These are phyloP conservation scores for Starmera caribaea DNA, from an alignment of 805 yeast species.

Conservation along the genomic window DNA sequence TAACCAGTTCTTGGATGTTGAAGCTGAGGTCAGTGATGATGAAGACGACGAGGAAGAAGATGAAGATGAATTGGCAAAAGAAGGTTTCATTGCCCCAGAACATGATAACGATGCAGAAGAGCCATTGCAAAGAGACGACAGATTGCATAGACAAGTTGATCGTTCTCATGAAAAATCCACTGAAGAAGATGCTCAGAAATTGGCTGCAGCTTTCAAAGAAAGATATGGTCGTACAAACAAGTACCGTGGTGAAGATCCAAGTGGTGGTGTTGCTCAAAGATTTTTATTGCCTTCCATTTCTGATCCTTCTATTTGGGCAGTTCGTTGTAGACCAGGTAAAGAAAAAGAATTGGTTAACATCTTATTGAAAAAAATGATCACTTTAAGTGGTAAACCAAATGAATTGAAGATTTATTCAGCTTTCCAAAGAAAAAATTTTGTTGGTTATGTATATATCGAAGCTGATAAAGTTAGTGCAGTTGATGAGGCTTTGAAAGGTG, in stretches of 20 bases:
- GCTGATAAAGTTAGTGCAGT: constrained; percentile 92
- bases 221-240: constrained; percentile 84
- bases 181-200: constrained; percentile 89
- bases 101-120: constrained; percentile 51
- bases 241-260: constrained; percentile 64
- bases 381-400: constrained; percentile 60
- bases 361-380: constrained; percentile 73
- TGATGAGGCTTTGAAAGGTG: constrained; percentile 77
- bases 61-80: constrained; percentile 77
- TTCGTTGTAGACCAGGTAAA: constrained; percentile 85
- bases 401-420: constrained; percentile 83
- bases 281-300: constrained; percentile 90
- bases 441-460: constrained; percentile 88
- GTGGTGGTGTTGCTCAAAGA: constrained; percentile 86
- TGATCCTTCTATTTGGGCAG: constrained; percentile 94
- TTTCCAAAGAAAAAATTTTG: constrained; percentile 88
- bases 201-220: constrained; percentile 87
- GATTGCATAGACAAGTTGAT: constrained; percentile 87
- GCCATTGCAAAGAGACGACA: constrained; percentile 45
- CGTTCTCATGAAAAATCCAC: constrained; percentile 77
- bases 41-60: constrained; percentile 95
- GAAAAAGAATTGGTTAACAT: constrained; percentile 88
- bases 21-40: constrained; percentile 94
- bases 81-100: constrained; percentile 74
- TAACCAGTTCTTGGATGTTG: constrained; percentile 90